Evolutionary conservation across 2,329 filamentous ascomycete species (phyloP).

Genomic region (Paracamarosporium sp.): DNA sequence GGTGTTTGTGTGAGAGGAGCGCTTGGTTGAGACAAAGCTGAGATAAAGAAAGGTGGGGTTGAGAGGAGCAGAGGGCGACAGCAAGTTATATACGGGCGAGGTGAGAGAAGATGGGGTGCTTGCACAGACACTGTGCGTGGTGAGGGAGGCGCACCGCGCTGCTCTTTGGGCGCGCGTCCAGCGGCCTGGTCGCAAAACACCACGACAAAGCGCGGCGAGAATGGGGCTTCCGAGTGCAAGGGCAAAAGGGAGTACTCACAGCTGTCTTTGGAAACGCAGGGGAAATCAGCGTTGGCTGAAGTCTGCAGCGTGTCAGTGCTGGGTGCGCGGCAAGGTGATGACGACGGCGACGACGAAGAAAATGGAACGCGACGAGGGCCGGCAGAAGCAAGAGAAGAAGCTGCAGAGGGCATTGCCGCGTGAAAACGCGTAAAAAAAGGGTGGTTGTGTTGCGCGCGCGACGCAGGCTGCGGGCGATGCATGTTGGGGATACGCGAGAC

Average conservation of each 20-base stretch:
- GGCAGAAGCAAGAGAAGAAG: slow-evolving; percentile 37
- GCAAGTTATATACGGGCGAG: slow-evolving; percentile 1
- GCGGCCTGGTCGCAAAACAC: slow-evolving; percentile 42
- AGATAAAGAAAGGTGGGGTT: background rate
- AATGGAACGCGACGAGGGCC: slow-evolving; percentile 36
- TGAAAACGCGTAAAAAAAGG: slow-evolving; percentile 42
- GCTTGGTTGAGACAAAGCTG: slow-evolving; percentile 5
- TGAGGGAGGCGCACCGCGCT: slow-evolving; percentile 22
- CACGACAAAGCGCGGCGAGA: slow-evolving; percentile 34
- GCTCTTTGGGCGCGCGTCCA: slow-evolving; percentile 26
- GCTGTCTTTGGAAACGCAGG: slow-evolving; percentile 22
- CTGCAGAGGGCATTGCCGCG: slow-evolving; percentile 29
- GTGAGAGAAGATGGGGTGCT: background rate
- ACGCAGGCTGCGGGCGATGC: slow-evolving; percentile 24
- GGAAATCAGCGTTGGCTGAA: slow-evolving; percentile 28
- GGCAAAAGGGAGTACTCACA: slow-evolving; percentile 37
- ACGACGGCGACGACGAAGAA: slow-evolving; percentile 37
- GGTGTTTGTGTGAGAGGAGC: slow-evolving; percentile 10
- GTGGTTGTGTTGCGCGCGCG: slow-evolving; percentile 31
- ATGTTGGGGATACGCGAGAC: slow-evolving; percentile 37
- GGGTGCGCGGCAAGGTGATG: slow-evolving; percentile 24
- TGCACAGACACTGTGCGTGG: slow-evolving; percentile 14
- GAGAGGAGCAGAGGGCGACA: slow-evolving; percentile 3
- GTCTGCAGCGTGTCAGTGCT: slow-evolving; percentile 41
- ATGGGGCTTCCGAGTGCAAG: too few relatives aligned